Conservation (phyloP, 257 asterid genomes). For the Buddleja alternifolia region DNA sequence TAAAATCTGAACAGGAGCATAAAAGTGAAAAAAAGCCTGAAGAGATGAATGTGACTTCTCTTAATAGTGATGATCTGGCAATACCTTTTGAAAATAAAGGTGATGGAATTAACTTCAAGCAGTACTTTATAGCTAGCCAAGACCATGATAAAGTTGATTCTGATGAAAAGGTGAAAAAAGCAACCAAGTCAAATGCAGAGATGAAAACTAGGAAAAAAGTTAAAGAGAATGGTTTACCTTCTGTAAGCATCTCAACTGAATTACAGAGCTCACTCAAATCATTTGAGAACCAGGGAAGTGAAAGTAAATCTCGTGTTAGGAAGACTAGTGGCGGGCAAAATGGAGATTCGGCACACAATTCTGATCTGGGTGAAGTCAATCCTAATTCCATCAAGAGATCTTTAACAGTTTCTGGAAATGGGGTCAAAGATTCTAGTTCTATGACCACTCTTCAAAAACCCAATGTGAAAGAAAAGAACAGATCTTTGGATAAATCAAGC, state of each 20-base stretch:
- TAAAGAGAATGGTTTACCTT: conserved; percentile 35
- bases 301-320: conserved; percentile 29
- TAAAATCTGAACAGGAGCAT: conserved; percentile 28
- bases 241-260: conserved; percentile 38
- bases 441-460: conserved; percentile 32
- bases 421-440: conserved; percentile 31
- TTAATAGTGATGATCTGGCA: conserved; percentile 34
- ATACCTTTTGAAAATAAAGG: conserved; percentile 32
- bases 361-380: conserved; percentile 26
- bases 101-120: conserved; percentile 57
- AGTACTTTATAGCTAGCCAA: conserved; percentile 51
- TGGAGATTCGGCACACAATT: conserved; percentile 32
- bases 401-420: conserved; percentile 32
- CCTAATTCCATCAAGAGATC: conserved; percentile 27
- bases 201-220: conserved; percentile 23
- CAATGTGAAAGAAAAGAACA: conserved; percentile 32
- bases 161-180: conserved; percentile 24
- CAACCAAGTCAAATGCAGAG: conserved; percentile 29
- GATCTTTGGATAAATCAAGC: conserved; percentile 41
- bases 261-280: conserved; percentile 32
- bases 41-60: conserved; percentile 31
- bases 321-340: conserved; percentile 15
- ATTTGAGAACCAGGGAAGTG: conserved; percentile 27
- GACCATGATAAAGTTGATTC: conserved; percentile 39
- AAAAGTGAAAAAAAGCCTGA: conserved; percentile 37